Conservation (phyloP, 441 rosid genomes). For the Aquilaria agallochum region DNA sequence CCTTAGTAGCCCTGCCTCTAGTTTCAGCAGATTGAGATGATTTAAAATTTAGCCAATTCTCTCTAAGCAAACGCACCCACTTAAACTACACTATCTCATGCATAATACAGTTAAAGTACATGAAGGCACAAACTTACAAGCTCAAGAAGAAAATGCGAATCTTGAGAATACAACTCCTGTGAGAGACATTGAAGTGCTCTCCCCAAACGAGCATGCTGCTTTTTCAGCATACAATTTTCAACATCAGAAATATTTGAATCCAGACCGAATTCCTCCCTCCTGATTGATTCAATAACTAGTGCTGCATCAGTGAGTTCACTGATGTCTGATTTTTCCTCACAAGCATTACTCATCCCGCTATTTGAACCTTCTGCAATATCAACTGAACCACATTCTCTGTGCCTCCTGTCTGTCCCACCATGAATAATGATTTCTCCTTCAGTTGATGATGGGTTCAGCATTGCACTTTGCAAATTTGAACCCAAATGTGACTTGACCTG, state of each 20-base stretch:
- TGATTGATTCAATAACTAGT: conserved; percentile 69
- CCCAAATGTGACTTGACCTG: conserved; percentile 24
- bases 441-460: conserved; percentile 21
- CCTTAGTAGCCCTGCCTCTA: too few relatives aligned
- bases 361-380: conserved; percentile 25
- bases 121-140: conserved; percentile 47
- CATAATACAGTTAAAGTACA: too few relatives aligned
- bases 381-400: conserved; percentile 18
- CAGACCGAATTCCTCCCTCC: conserved; percentile 93
- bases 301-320: conserved; percentile 40
- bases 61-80: too few relatives aligned
- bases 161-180: conserved; percentile 97
- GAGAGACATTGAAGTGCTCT: conserved; percentile 99
- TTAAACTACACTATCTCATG: too few relatives aligned
- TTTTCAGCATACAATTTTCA: conserved; percentile 79
- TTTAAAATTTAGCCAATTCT: too few relatives aligned
- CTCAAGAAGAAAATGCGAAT: conserved; percentile 99
- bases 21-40: too few relatives aligned
- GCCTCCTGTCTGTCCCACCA: conserved; percentile 18
- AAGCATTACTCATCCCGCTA: conserved; percentile 24
- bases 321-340: conserved; percentile 21
- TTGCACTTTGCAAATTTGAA: conserved; percentile 27
- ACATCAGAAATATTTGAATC: conserved; percentile 58
- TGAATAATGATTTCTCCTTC: conserved; percentile 17
- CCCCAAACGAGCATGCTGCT: conserved; percentile 99